Base-by-base conservation (phyloP, 2,329 filamentous ascomycete genomes). In the Aspergillus ruber region DNA sequence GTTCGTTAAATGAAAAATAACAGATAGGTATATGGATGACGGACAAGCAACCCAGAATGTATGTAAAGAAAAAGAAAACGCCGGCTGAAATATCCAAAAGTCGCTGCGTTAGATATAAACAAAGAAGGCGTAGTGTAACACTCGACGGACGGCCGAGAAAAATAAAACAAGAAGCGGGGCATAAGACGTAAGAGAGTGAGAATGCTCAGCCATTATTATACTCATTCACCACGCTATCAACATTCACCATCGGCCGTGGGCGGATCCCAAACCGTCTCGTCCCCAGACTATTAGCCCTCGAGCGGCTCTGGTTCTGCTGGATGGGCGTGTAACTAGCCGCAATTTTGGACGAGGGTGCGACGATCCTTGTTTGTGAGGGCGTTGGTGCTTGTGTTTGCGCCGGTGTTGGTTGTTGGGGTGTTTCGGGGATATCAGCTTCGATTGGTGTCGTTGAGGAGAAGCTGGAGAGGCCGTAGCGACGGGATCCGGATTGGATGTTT, bases 401-500 rank as follows among this genome's bases (percentile, higher is more conserved):
- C 50, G 33, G 46, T 51, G 36, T 41, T 51, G 32, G 50, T 60
- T 49, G 6, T 58, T 45, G 25, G 4, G 25, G 25, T 29, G 25
- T 29, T 29, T 29, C 25, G 9, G 25, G 25, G 25, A 29, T 29
- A 29, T 29, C 9, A 10, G 25, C 10, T 7, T 29, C 25, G 9
- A 10, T 10, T 29, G 25, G 25, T 29, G 25, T 4, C 10, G 53
- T 45, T 35, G 54, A 52, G 20, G 58, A 53, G 42, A 54, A 46
- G 38, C 49, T 52, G 4, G 64, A 55, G 17, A 62, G 41, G 5
- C 64, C 65, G 44, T 71, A 72, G 18, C 69, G 61, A 23, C 67
- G 69, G 18, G 65, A 71, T 17, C 69, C 69, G 1, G 68, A 68
- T 49, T 71, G 69, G 36, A 72, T 69, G 46, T 68, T 70, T 17